Conservation (phyloP, 345 rosid species). For the Mangifera indica region DNA sequence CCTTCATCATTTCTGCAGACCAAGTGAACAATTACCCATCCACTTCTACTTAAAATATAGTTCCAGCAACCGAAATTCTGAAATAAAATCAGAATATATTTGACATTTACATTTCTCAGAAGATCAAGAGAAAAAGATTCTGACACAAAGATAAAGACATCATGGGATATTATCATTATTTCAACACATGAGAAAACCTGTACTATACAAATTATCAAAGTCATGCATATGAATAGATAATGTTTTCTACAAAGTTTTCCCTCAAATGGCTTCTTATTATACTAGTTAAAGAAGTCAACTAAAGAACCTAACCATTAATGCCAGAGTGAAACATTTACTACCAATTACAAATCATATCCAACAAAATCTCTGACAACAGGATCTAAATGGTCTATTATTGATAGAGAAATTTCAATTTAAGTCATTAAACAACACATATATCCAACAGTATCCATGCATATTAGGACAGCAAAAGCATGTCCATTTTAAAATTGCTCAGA, state of each 20-base stretch:
- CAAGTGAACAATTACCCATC: slow-evolving; percentile 29
- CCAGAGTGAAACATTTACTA: neutral
- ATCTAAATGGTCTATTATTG: neutral
- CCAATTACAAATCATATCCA: neutral
- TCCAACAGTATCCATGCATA: neutral
- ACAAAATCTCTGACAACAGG: neutral
- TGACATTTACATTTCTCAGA: slow-evolving; percentile 1
- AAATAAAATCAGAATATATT: slow-evolving; percentile 5
- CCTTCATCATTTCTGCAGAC: slow-evolving; percentile 66
- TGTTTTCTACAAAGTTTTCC: neutral
- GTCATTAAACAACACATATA: too few relatives aligned
- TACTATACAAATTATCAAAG: neutral
- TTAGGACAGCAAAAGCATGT: neutral
- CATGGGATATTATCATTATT: neutral
- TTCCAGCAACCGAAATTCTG: slow-evolving; percentile 23
- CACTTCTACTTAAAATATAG: slow-evolving; percentile 18
- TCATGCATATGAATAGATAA: neutral
- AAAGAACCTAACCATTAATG: neutral
- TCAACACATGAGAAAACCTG: neutral
- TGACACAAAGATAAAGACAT: neutral
- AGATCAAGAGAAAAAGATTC: neutral
- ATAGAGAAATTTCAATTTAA: neutral
- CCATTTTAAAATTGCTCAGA: too few relatives aligned
- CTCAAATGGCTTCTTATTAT: neutral
- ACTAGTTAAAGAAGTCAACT: slow-evolving; percentile 10